These are phyloP conservation scores for Taiozyma onychis DNA, from an alignment of 1,139 yeast genomes.

Conservation along the genomic window DNA sequence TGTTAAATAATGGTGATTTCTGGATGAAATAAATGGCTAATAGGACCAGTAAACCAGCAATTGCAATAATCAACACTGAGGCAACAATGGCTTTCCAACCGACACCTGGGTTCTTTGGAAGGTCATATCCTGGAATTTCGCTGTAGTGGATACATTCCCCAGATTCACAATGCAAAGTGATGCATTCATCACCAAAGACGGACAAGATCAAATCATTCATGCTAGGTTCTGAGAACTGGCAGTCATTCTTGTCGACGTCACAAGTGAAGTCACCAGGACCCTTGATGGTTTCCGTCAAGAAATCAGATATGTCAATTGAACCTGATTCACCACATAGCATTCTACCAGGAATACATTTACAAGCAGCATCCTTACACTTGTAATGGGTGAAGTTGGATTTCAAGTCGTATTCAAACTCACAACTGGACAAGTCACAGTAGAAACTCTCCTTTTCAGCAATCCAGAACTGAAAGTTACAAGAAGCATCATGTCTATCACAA, in stretches of 20 bases:
- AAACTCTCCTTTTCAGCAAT: constrained; percentile 85
- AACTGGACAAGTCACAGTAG: constrained; percentile 72
- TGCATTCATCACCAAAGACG: constrained; percentile 90
- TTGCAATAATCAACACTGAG: constrained; percentile 42
- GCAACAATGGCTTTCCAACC: constrained; percentile 46
- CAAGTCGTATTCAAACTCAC: constrained; percentile 64
- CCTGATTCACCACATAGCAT: constrained; percentile 95
- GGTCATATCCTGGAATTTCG: constrained; percentile 83
- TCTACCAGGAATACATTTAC: constrained; percentile 85
- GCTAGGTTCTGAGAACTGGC: constrained; percentile 88
- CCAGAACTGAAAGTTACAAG: constrained; percentile 94
- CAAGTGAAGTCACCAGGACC: constrained; percentile 95
- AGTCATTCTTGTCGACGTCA: constrained; percentile 51
- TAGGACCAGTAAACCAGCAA: constrained; percentile 31
- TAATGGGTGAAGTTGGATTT: constrained; percentile 67
- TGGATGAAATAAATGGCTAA: constrained; percentile 48
- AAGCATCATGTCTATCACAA: constrained; percentile 61
- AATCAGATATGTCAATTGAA: constrained; percentile 90
- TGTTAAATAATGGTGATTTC: constrained; percentile 56
- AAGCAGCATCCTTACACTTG: constrained; percentile 67
- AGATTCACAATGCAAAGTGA: constrained; percentile 71
- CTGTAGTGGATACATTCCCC: constrained; percentile 92
- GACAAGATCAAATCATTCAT: constrained; percentile 88
- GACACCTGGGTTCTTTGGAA: constrained; percentile 54
- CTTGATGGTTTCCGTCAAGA: constrained; percentile 77